Evolutionary conservation across 495 filamentous ascomycete species (phyloP), one percentile per base, ranked within the genome.

Genomic region (Lichenothelia convexa): DNA sequence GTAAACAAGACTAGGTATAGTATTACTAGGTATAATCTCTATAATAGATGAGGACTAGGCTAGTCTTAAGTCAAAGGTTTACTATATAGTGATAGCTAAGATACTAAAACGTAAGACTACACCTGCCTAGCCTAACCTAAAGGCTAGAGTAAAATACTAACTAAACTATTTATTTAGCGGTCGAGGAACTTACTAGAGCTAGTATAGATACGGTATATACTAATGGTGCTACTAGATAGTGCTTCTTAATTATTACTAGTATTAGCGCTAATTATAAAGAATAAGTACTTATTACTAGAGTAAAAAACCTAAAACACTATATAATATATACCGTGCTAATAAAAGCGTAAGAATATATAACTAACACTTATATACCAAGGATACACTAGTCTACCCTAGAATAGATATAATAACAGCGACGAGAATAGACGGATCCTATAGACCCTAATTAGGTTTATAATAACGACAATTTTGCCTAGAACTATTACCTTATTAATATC

Each of bases 401-500:
- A 15, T 15, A 8, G 12, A 5, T 36, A 17, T 15, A n/a, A 39
- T 34, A 34, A 6, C 16, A 8, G n/a, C 16, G 33, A 21, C 17
- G 20, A 36, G 26, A 32, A 3, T n/a, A 11, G 17, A 12, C 20
- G 8, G 32, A 39, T 6, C 33, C 32, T 21, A 11, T 16, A 9
- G 11, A 7, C 15, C 7, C 20, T 21, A 34, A 39, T 21, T 39
- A 36, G 12, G 27, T 19, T 8, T 39, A 35, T 11, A 21, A 26
- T 8, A 20, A 39, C 24, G 7, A 21, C n/a, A n/a, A n/a, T n/a
- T n/a, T n/a, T n/a, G n/a, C n/a, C n/a, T n/a, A n/a, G n/a, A n/a
- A n/a, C n/a, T n/a, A n/a, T n/a, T n/a, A n/a, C 4, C 24, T 36
- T 35, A 13, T 33, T n/a, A 34, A 39, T 21, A 39, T 39, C 5